phyloP scores from a whole-genome alignment of 2,329 filamentous ascomycete genomes.

The Ophiosphaerella herpotricha region DNA sequence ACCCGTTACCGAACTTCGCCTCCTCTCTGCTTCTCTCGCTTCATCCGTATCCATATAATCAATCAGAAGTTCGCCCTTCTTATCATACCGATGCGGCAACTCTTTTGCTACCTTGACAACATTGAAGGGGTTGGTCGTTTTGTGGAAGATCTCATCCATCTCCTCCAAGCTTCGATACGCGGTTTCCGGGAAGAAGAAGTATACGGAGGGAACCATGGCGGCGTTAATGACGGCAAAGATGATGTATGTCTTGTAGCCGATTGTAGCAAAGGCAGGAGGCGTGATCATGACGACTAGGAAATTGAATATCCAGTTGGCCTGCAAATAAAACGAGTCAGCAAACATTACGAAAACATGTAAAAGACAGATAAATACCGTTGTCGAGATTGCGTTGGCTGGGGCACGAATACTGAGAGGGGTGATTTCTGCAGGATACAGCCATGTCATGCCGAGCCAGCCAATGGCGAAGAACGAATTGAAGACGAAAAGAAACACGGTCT shows the following conservation, averaged over 20 bases:
- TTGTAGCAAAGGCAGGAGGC: slow-evolving; percentile 62
- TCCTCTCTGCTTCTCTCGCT: slow-evolving; percentile 32
- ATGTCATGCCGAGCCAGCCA: slow-evolving; percentile 78
- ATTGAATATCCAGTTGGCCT: slow-evolving; percentile 41
- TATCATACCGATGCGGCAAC: slow-evolving; percentile 62
- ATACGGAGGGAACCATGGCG: slow-evolving; percentile 60
- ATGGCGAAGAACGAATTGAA: slow-evolving; percentile 91
- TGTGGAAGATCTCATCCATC: slow-evolving; percentile 66
- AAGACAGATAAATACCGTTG: slow-evolving; percentile 60
- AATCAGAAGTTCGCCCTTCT: slow-evolving; percentile 62
- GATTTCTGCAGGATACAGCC: slow-evolving; percentile 69
- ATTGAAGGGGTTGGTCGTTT: slow-evolving; percentile 55
- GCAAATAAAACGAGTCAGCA: too few relatives aligned
- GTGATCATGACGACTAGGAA: slow-evolving; percentile 72
- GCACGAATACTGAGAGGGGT: slow-evolving; percentile 88
- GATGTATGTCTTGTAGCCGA: slow-evolving; percentile 61
- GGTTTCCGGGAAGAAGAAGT: slow-evolving; percentile 67
- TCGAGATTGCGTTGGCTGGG: slow-evolving; percentile 83
- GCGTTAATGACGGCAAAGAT: slow-evolving; percentile 63
- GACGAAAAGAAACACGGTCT: slow-evolving; percentile 83
- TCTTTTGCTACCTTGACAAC: slow-evolving; percentile 57
- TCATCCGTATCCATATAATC: slow-evolving; percentile 52
- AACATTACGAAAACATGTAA: too few relatives aligned
- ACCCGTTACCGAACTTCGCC: slow-evolving; percentile 33
- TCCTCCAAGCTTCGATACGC: slow-evolving; percentile 51